These are phyloP conservation scores for Diaporthe eres DNA, from an alignment of 2,329 filamentous ascomycete genomes.

Conservation along the genomic window DNA sequence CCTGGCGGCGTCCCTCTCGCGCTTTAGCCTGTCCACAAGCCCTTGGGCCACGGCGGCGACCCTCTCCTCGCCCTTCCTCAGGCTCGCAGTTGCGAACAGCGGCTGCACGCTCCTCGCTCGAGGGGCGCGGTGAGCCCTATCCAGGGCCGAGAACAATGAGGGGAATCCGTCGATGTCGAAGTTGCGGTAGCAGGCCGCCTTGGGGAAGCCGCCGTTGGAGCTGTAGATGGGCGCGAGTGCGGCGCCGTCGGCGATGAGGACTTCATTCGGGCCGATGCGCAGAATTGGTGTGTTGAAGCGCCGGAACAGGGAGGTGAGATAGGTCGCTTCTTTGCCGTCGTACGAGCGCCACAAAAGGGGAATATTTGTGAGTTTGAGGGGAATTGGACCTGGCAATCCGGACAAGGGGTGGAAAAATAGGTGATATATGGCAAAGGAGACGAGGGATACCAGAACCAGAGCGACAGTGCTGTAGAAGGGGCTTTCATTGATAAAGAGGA, in stretches of 20 bases:
- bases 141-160: constrained; percentile 66
- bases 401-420: constrained; percentile 22
- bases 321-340: constrained; percentile 24
- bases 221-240: constrained; percentile 66
- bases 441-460: not conserved
- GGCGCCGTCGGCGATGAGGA: constrained; percentile 59
- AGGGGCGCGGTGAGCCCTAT: constrained; percentile 55
- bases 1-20: constrained; percentile 45
- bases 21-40: constrained; percentile 50
- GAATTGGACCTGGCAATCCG: constrained; percentile 17
- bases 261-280: constrained; percentile 54
- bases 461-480: constrained; percentile 2
- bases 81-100: constrained; percentile 60
- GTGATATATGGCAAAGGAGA: not conserved
- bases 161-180: constrained; percentile 70
- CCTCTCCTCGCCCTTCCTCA: constrained; percentile 39
- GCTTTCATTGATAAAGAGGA: not conserved
- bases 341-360: constrained; percentile 34
- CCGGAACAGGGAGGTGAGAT: constrained; percentile 23
- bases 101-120: constrained; percentile 65
- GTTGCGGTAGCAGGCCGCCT: constrained; percentile 66
- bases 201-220: constrained; percentile 65
- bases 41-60: constrained; percentile 58
- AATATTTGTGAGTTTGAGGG: constrained; percentile 19
- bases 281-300: constrained; percentile 46